Percentiles rank a stretch among this genome's conserved stretches.
These are phyloP conservation scores for Orbilia blumenaviensis DNA, from an alignment of 2,329 filamentous ascomycete species.

Conservation along the genomic window DNA sequence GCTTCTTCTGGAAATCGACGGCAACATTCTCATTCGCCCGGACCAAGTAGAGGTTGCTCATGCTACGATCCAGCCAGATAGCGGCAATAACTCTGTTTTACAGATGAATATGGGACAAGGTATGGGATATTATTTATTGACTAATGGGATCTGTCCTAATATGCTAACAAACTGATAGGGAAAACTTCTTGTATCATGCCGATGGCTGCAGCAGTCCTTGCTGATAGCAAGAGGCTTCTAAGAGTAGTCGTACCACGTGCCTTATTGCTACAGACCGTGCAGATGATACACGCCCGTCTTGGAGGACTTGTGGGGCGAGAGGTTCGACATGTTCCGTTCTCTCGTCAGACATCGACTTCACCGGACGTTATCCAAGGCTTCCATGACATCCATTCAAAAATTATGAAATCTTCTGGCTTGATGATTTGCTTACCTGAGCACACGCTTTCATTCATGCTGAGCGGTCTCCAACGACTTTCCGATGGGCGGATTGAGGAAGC, in stretches of 20 bases:
- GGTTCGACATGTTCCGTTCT: constrained; percentile 69
- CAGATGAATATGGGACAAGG: constrained; percentile 75
- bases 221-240: constrained; percentile 64
- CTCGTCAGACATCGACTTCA: constrained; percentile 64
- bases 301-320: constrained; percentile 68
- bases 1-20: constrained; percentile 73
- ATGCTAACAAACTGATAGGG: constrained; percentile 59
- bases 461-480: constrained; percentile 68
- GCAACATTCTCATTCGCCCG: constrained; percentile 69
- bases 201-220: constrained; percentile 65
- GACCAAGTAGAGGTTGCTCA: constrained; percentile 71
- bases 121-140: constrained; percentile 47
- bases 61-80: constrained; percentile 68
- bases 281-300: constrained; percentile 67
- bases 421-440: constrained; percentile 72
- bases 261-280: constrained; percentile 68
- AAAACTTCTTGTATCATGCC: constrained; percentile 70
- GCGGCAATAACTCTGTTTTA: constrained; percentile 68
- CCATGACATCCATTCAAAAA: constrained; percentile 62
- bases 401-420: constrained; percentile 64
- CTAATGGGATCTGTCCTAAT: neutral
- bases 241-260: constrained; percentile 69
- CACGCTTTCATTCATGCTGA: constrained; percentile 72
- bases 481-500: constrained; percentile 64
- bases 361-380: constrained; percentile 56